Evolutionary conservation across 2,329 filamentous ascomycete species (phyloP), one percentile per base, ranked within the genome.

Genomic region (Neocatenulostroma microsporum): DNA sequence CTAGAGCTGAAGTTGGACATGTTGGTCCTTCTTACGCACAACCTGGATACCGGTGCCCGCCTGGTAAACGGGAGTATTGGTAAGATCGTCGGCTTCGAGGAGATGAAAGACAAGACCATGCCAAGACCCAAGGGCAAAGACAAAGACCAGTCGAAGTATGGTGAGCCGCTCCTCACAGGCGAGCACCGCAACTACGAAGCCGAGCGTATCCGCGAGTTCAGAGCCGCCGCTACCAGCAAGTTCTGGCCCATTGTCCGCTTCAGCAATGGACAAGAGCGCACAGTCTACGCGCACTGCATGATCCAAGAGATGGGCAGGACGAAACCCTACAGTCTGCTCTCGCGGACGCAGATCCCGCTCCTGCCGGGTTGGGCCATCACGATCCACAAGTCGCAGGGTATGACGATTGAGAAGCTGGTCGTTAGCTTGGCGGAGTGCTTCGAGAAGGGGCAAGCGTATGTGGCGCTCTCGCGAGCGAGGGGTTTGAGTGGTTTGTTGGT

Each of bases 361-460:
- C 57, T 67, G 2, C 62, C 74, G 0, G 77, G 69, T 0, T 81
- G 76, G 72, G 77, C 77, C 0, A 68, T 79, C 48, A 80, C 69
- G 0, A 70, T 78, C 2, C 77, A 82, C 52, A 79, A 77, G 51
- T 67, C 67, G 4, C 73, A 80, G 56, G 74, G 76, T 3, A 72
- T 79, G 63, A 79, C 75, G 1, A 58, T 82, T 3, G 69, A 79
- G 17, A 65, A 66, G 3, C 74, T 76, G 2, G 63, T 69, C 2
- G 73, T 80, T 1, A 58, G 80, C 47, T 50, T 80, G 4, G 51
- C 53, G 0, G 53, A 55, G 4, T 64, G 66, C 0, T 80, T 78
- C 47, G 71, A 72, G 37, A n/a, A n/a, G n/a, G n/a, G n/a, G n/a
- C n/a, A n/a, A n/a, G n/a, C n/a, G n/a, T n/a, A n/a, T n/a, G n/a